These are phyloP conservation scores for Zygosaccharomyces gambellarensis DNA, from an alignment of 805 yeast genomes.

Conservation along the genomic window DNA sequence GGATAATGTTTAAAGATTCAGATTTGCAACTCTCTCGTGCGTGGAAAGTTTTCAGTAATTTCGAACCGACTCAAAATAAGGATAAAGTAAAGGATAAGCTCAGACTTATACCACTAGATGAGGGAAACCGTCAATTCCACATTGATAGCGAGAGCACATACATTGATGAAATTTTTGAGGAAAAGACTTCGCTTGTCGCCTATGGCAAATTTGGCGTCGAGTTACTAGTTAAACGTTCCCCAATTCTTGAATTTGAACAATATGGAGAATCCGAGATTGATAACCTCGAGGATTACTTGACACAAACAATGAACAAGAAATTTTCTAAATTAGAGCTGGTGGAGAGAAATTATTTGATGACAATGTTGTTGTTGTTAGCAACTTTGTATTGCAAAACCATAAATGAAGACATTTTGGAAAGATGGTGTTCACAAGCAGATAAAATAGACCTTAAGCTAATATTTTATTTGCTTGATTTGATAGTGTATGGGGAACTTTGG, in stretches of 20 bases:
- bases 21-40: slow-evolving; percentile 13
- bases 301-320: not conserved
- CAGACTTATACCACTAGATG: slow-evolving; percentile 20
- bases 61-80: slow-evolving; percentile 7
- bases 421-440: slow-evolving; percentile 19
- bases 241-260: slow-evolving; percentile 21
- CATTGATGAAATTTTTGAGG: slow-evolving; percentile 18
- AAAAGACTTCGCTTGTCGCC: slow-evolving; percentile 16
- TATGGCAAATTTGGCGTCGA: slow-evolving; percentile 20
- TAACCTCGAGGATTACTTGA: slow-evolving; percentile 18
- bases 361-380: slow-evolving; percentile 21
- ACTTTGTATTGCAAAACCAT: slow-evolving; percentile 25
- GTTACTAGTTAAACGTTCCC: slow-evolving; percentile 16
- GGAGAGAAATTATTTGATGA: slow-evolving; percentile 20
- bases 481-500: slow-evolving; percentile 31
- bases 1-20: slow-evolving; percentile 2
- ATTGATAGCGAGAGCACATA: slow-evolving; percentile 24
- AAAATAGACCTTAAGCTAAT: slow-evolving; percentile 28
- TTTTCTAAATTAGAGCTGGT: slow-evolving; percentile 16
- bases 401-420: slow-evolving; percentile 13
- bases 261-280: slow-evolving; percentile 22
- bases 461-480: slow-evolving; percentile 24
- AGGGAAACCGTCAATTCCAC: slow-evolving; percentile 18
- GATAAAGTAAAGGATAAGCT: slow-evolving; percentile 22
- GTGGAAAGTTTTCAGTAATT: slow-evolving; percentile 14